Evolutionary conservation across 495 filamentous ascomycete genomes (phyloP).

Genomic region (Rusavskia elegans): DNA sequence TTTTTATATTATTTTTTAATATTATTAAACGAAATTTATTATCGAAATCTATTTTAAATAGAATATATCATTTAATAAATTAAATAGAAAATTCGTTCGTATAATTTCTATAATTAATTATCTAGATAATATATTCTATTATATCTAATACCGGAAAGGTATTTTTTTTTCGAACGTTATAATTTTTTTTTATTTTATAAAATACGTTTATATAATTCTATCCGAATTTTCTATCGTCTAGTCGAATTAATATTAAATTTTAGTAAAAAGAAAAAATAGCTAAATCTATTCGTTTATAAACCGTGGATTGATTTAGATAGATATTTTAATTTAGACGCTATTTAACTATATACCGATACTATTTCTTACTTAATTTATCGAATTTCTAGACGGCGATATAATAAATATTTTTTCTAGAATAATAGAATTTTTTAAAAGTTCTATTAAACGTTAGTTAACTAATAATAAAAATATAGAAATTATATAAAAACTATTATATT

Average conservation of each 20-base stretch:
- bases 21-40: too few species aligned
- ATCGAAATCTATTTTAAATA: neutral
- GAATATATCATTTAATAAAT: neutral
- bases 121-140: neutral
- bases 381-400: neutral
- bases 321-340: neutral
- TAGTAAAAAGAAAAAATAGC: neutral
- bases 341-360: neutral
- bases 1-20: too few species aligned
- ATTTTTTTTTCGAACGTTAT: neutral
- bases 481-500: neutral
- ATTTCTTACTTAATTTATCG: neutral
- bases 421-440: neutral
- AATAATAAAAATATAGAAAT: neutral
- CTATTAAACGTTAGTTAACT: neutral
- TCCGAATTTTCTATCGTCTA: neutral
- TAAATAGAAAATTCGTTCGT: neutral
- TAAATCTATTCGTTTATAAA: neutral
- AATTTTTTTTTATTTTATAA: neutral
- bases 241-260: neutral
- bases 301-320: neutral
- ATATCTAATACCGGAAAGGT: neutral
- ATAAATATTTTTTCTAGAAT: neutral
- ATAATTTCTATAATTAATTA: neutral
- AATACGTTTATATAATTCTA: neutral